Evolutionary conservation across 1,139 yeast genomes (phyloP), one percentile per base, ranked within the genome.

Genomic region (Eremothecium gossypii): DNA sequence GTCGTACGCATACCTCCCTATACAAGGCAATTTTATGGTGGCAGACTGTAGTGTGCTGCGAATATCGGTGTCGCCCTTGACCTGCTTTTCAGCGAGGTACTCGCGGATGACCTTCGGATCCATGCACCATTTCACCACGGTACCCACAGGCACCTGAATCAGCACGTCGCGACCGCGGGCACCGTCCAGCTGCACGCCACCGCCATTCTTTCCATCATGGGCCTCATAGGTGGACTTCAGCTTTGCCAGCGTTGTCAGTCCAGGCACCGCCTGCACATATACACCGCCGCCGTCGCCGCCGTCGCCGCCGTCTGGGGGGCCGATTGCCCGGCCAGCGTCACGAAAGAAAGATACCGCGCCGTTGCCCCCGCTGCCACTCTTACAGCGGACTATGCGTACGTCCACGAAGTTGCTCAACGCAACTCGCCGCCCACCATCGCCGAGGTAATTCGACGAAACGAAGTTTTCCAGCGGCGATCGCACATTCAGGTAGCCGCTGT

Each of bases 281-380:
- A 91, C 74, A 42, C 83, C 73, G 1, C 98, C 98, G 9, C 98
- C 98, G 47, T 71, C 68, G 5, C 98, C 98, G 20, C 98, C 98
- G 63, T 91, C 97, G 11, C 98, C 98, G 20, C 98, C 98, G 61
- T 89, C 95, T 0, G 98, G 95, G 0, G 98, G 97, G 0, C 98
- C 98, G 13, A 73, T 71, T 0, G 95, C 73, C 35, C 85, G 67
- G 41, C 87, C 84, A 1, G 95, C 85, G 53, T 86, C 97, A 47
- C 95, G 68, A 49, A 82, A 74, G 60, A 91, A 91, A 1, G 96
- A 82, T 0, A 86, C 82, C 39, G 77, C 72, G 6, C 98, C 98
- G 58, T 80, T 73, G 1, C 98, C 98, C 27, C 98, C 98, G 39
- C 68, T 69, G 0, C 98, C 98, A 36, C 94, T 78, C 8, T 65